These are phyloP conservation scores for Emericellopsis atlantica DNA, from an alignment of 2,329 filamentous ascomycete genomes.

Conservation along the genomic window DNA sequence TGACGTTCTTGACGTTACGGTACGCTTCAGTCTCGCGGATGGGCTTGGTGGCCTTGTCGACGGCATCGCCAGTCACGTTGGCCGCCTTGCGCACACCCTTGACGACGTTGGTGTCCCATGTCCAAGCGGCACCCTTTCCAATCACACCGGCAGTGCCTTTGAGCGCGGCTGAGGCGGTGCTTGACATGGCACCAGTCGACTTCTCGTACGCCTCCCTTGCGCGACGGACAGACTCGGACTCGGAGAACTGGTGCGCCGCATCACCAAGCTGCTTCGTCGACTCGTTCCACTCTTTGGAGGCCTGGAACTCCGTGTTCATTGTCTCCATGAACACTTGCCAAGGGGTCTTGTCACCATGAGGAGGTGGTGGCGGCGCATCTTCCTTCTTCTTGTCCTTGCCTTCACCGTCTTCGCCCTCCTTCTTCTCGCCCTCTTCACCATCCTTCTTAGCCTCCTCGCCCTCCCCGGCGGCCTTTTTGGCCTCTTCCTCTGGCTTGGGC, in stretches of 20 bases:
- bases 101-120: conserved; percentile 89
- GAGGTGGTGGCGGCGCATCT: conserved; percentile 73
- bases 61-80: conserved; percentile 68
- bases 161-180: conserved; percentile 65
- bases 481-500: conserved; percentile 24
- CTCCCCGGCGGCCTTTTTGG: conserved; percentile 30
- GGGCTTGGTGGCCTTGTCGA: conserved; percentile 91
- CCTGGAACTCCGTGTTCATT: conserved; percentile 86
- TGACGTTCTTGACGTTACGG: conserved; percentile 88
- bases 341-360: conserved; percentile 93
- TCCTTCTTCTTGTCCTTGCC: conserved; percentile 50
- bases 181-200: conserved; percentile 71
- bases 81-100: conserved; percentile 84
- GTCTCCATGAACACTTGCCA: conserved; percentile 99
- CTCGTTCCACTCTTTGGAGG: conserved; percentile 98
- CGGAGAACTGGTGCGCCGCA: conserved; percentile 79
- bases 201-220: conserved; percentile 80
- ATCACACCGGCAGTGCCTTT: conserved; percentile 79
- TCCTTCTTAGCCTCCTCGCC: conserved; percentile 29
- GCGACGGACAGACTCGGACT: conserved; percentile 81
- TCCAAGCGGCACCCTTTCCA: conserved; percentile 87
- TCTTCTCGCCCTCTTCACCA: conserved; percentile 30
- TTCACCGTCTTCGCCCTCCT: conserved; percentile 31
- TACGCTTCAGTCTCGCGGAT: conserved; percentile 90
- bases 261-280: conserved; percentile 90